Conservation (phyloP, 129 eudicot species). For the Solidago caesia region DNA sequence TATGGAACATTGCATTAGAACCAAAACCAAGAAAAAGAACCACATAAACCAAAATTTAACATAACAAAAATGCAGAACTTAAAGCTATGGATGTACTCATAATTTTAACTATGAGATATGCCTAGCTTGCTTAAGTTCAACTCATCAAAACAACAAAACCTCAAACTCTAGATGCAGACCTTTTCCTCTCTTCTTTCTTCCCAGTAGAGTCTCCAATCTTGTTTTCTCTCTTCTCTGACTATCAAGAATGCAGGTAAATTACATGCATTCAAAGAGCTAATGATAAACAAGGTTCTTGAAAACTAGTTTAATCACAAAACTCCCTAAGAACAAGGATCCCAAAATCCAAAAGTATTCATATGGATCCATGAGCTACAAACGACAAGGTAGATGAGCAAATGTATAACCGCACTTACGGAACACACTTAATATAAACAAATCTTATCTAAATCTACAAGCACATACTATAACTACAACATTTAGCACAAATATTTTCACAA, state of each 20-base stretch:
- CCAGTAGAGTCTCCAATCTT: constrained; percentile 18
- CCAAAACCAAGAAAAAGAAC: neutral
- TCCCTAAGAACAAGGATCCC: constrained; percentile 5
- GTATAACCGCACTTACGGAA: neutral
- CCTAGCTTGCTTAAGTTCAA: constrained; percentile 9
- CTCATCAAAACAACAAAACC: constrained; percentile 6
- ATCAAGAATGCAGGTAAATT: too few species aligned
- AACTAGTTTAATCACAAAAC: neutral
- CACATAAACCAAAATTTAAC: constrained; percentile 25
- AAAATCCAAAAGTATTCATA: neutral
- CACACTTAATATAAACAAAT: neutral
- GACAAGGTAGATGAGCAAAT: neutral
- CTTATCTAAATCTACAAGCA: neutral
- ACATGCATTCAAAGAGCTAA: too few species aligned
- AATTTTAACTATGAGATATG: constrained; percentile 13
- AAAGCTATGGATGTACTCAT: constrained; percentile 7
- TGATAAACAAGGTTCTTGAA: too few species aligned
- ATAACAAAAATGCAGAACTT: constrained; percentile 34
- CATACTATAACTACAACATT: constrained; percentile 6
- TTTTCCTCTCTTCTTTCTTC: constrained; percentile 43
- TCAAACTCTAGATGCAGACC: constrained; percentile 26
- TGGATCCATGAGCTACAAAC: too few species aligned
- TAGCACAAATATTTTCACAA: neutral
- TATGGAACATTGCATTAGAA: neutral
- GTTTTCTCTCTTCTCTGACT: constrained; percentile 21